Evolutionary conservation across 2,329 filamentous ascomycete genomes (phyloP).

Genomic region (Aureobasidium lini): DNA sequence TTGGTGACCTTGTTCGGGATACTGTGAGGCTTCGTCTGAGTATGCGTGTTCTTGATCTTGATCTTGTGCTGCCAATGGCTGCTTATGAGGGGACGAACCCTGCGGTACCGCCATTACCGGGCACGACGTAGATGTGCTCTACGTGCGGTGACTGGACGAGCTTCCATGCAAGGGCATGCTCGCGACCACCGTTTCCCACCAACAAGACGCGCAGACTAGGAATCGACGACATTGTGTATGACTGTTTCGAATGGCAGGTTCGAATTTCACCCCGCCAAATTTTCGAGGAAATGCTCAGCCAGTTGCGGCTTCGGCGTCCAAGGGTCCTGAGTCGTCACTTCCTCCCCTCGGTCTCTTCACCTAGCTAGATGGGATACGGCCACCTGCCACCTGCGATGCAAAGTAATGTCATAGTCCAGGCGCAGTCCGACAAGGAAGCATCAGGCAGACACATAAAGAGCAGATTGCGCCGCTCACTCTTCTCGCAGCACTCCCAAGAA

Average conservation of each 20-base stretch:
- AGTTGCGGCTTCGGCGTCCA: background rate
- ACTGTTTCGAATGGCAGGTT: background rate
- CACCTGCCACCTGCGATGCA: no score
- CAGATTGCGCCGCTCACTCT: background rate
- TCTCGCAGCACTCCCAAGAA: background rate
- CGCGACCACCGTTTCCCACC: conserved; percentile 87
- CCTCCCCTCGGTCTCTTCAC: background rate
- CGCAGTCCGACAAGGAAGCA: background rate
- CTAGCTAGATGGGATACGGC: no score
- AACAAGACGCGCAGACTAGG: conserved; percentile 62
- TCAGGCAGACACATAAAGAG: background rate
- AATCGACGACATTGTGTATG: conserved; percentile 17
- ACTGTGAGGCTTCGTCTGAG: conserved; percentile 15
- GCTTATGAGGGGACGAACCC: conserved; percentile 23
- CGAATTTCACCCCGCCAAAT: conserved; percentile 5
- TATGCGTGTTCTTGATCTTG: background rate
- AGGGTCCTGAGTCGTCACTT: conserved; percentile 1
- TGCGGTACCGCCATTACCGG: conserved; percentile 83
- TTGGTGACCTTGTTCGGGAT: conserved; percentile 45
- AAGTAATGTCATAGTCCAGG: no score
- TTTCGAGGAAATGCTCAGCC: background rate
- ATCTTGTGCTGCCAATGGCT: background rate
- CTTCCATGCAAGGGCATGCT: conserved; percentile 94
- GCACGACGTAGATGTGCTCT: conserved; percentile 60
- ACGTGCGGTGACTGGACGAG: conserved; percentile 74